phyloP scores from a whole-genome alignment of 2,329 filamentous ascomycete genomes.

The Monilinia fructigena region DNA sequence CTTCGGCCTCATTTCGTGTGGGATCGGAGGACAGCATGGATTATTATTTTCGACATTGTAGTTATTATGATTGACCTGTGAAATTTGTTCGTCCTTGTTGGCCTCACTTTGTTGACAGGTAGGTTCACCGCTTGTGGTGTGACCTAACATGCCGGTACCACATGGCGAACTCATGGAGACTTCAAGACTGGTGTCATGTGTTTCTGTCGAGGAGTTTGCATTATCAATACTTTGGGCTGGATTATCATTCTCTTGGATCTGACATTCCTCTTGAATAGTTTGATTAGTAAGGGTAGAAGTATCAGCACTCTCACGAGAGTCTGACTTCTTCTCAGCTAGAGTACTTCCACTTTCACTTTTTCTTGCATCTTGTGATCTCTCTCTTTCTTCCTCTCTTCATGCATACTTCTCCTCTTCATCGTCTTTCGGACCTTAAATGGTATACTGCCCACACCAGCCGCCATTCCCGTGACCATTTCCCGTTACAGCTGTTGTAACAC shows the following conservation, averaged over 20 bases:
- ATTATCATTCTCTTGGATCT: neutral
- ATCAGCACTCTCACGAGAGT: slow-evolving; percentile 4
- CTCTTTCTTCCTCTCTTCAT: slow-evolving; percentile 44
- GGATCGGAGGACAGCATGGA: slow-evolving; percentile 33
- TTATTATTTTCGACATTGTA: slow-evolving; percentile 21
- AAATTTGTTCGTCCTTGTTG: slow-evolving; percentile 9
- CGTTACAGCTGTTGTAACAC: slow-evolving; percentile 60
- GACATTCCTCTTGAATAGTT: slow-evolving; percentile 13
- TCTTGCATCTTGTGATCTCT: slow-evolving; percentile 29
- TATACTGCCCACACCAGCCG: slow-evolving; percentile 62
- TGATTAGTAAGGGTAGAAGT: neutral
- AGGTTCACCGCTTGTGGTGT: slow-evolving; percentile 27
- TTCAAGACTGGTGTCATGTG: neutral
- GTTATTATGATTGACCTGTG: slow-evolving; percentile 5
- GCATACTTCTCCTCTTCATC: slow-evolving; percentile 53
- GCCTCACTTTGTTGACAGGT: slow-evolving; percentile 19
- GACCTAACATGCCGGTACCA: slow-evolving; percentile 3
- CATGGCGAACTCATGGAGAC: neutral
- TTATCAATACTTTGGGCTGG: too few relatives aligned
- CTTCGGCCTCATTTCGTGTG: slow-evolving; percentile 30
- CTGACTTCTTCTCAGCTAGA: slow-evolving; percentile 12
- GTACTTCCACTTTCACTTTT: slow-evolving; percentile 22
- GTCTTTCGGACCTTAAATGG: slow-evolving; percentile 61
- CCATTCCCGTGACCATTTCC: slow-evolving; percentile 57
- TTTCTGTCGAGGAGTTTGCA: neutral